A percentile compares a stretch with the other conserved stretches of the same genome.
These are phyloP conservation scores for Geotrichum bryndzae DNA, from an alignment of 1,139 yeast species.

Conservation along the genomic window DNA sequence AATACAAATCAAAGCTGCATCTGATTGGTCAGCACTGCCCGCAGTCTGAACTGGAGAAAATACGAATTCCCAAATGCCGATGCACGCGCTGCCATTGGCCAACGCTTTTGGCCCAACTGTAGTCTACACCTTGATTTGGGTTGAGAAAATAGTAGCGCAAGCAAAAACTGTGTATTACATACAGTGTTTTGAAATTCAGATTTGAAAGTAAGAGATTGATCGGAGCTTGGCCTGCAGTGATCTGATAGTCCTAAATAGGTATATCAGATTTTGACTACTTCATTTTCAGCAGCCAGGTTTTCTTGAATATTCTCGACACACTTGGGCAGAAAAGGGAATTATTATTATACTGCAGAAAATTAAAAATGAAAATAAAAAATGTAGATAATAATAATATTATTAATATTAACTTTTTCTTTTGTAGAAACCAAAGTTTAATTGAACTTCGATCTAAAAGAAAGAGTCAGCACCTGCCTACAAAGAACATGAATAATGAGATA, in stretches of 20 bases:
- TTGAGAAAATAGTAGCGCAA: background rate
- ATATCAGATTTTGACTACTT: background rate
- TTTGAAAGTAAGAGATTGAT: background rate
- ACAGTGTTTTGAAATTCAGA: background rate
- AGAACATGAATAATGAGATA: background rate
- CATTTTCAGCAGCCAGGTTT: too few relatives aligned
- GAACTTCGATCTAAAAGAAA: background rate
- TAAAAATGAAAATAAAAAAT: too few relatives aligned
- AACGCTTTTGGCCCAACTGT: background rate
- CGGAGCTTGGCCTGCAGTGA: background rate
- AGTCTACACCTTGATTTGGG: background rate
- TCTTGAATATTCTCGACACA: too few relatives aligned
- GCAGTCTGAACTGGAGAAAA: background rate
- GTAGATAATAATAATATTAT: too few relatives aligned
- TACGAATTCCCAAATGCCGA: background rate
- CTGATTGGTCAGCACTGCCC: conserved; percentile 4
- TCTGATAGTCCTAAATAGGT: background rate
- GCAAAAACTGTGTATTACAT: background rate
- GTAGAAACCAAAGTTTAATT: too few relatives aligned
- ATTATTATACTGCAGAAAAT: too few relatives aligned
- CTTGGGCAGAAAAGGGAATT: too few relatives aligned
- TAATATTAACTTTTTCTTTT: too few relatives aligned
- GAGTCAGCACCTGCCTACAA: background rate
- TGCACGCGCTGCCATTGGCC: background rate
- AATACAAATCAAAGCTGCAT: background rate